Base-by-base conservation (phyloP, 2,329 filamentous ascomycete species). In the Alternaria conjuncta region DNA sequence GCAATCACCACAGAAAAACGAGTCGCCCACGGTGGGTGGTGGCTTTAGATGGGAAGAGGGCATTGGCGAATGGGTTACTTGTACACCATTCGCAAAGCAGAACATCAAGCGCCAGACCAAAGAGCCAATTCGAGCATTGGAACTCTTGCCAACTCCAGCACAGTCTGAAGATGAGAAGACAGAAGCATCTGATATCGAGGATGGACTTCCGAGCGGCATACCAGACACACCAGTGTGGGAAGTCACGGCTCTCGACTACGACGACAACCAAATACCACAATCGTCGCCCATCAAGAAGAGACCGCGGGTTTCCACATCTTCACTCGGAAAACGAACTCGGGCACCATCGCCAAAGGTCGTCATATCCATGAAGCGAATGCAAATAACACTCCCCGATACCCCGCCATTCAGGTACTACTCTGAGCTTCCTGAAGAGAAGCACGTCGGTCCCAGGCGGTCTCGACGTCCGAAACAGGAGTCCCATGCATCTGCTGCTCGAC, bases 41-140 rank as follows among this genome's bases (percentile, higher is more conserved):
- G 78, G 77, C 4, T 81, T 80, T 57, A 72, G 77, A 21, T 83
- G 81, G 81, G 82, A 84, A 67, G 81, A 82, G 51, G 81, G 80
- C 10, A 79, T 84, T 36, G 80, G 80, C 23, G 82, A 84, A 63
- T 84, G 82, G 82, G 78, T 83, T n/a, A 72, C 75, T 1, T 79
- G 75, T 41, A 83, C 82, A 9, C 82, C 82, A 0, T 78, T 78
- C 66, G 55, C 61, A 8, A 74, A 71, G 44, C 70, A 72, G 30
- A 59, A 66, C 12, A 56, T 61, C n/a, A 68, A 70, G 46, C 63
- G 50, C 10, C 23, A 67, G 12, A 26, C 53, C 6, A 64, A 61
- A 44, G 69, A 69, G 28, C 69, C 71, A 1, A 53, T 76, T 12
- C 71, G 71, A 11, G 51, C 63, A 8, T 57, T 78, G 8, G 64